A percentile compares a stretch with the other conserved stretches of the same genome.
phyloP scores from a whole-genome alignment of 352 stramenopile genomes.

The Phytophthora multivora region DNA sequence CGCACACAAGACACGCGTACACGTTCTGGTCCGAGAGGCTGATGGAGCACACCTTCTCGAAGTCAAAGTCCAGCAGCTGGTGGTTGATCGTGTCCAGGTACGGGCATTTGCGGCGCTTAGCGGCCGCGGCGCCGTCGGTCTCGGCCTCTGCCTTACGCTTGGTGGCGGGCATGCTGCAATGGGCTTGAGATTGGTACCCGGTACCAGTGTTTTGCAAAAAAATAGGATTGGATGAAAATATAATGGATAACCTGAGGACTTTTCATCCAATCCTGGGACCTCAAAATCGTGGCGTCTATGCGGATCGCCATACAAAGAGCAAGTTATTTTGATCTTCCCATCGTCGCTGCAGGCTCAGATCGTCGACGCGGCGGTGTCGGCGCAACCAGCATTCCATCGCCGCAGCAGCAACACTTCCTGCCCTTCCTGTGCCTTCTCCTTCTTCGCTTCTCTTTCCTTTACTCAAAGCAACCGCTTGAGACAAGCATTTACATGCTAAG shows the following conservation, averaged over 20 bases:
- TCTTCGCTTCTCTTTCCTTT: too few species aligned
- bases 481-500: too few species aligned
- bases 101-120: conserved; percentile 93
- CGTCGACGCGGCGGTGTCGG: background rate
- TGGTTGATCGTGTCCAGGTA: conserved; percentile 99
- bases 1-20: conserved; percentile 99
- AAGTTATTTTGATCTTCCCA: conserved; percentile 29
- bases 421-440: too few species aligned
- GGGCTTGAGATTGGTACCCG: background rate
- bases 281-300: conserved; percentile 14
- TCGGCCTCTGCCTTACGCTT: conserved; percentile 58
- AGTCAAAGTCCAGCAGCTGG: conserved; percentile 98
- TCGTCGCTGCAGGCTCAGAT: conserved; percentile 10
- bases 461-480: too few species aligned
- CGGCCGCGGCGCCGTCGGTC: conserved; percentile 1
- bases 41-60: conserved; percentile 97
- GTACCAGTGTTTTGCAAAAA: too few species aligned
- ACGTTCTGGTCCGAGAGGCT: conserved; percentile 97
- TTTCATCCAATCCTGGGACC: conserved; percentile 17
- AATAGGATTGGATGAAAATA: conserved; percentile 22
- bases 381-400: too few species aligned
- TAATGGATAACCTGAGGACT: conserved; percentile 22
- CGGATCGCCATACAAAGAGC: conserved; percentile 5
- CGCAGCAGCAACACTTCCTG: too few species aligned
- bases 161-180: conserved; percentile 15